phyloP scores from a whole-genome alignment of 768 basidiomycete genomes.

The Tylopilus rubrobrunneus region DNA sequence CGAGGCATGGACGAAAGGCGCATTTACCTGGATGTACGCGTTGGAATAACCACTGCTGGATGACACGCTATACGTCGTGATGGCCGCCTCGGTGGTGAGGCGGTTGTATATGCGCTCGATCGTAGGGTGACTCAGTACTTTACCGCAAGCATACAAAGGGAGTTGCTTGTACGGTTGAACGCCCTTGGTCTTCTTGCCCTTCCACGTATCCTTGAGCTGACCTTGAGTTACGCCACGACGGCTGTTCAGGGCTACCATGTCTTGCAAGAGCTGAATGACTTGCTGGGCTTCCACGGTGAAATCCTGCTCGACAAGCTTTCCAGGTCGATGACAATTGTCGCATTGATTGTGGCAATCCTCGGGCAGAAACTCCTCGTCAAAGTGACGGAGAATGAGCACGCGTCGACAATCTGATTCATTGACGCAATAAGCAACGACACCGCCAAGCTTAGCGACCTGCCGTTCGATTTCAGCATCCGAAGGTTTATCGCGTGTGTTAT shows the following conservation, averaged over 20 bases:
- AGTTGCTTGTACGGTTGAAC: conserved; percentile 46
- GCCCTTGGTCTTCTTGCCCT: conserved; percentile 50
- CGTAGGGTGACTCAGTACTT: conserved; percentile 46
- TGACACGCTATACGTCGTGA: conserved; percentile 44
- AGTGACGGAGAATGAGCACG: conserved; percentile 82
- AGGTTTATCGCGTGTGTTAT: conserved; percentile 30
- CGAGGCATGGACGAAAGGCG: neutral
- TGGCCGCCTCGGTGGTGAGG: conserved; percentile 46
- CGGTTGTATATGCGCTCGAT: conserved; percentile 63
- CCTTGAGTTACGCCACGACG: conserved; percentile 51
- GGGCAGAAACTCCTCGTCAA: conserved; percentile 75
- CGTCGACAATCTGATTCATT: conserved; percentile 87
- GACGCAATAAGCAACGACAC: conserved; percentile 72
- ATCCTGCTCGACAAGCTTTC: conserved; percentile 47
- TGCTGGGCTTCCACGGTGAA: conserved; percentile 55
- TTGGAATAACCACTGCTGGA: conserved; percentile 48
- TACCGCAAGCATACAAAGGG: conserved; percentile 51
- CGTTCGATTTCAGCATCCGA: conserved; percentile 56
- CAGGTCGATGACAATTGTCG: conserved; percentile 72
- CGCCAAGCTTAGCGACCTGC: conserved; percentile 58
- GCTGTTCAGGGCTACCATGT: conserved; percentile 40
- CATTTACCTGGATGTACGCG: conserved; percentile 49
- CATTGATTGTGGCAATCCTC: conserved; percentile 65
- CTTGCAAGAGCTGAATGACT: conserved; percentile 56
- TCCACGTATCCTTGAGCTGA: conserved; percentile 59